Base-by-base conservation (phyloP, 257 asterid species). In the Solanum dulcamara region DNA sequence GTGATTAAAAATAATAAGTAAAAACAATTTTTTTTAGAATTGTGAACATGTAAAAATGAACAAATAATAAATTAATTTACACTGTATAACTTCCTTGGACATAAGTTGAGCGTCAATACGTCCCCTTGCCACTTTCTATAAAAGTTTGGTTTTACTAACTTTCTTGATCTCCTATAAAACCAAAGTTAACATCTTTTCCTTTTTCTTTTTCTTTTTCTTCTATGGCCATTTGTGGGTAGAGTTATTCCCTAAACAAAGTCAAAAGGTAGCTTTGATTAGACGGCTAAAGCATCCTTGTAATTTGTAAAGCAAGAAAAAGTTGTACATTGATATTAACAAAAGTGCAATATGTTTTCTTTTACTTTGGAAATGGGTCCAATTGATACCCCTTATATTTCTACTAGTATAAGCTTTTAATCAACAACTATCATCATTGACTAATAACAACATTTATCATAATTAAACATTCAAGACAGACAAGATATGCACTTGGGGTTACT, bases 251-350 rank as follows among this genome's bases (percentile, higher is more conserved):
- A 46, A 83, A 40, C 35, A 28, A 88, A 92, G 98, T 93, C 95
- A 93, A 95, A 91, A 86, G 92, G 85, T 62, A 37, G 57, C 62
- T 77, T 35, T 40, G 85, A 64, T 77, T 68, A 85, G 87, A 89
- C 89, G 92, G 88, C 90, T 86, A 91, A 92, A 92, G 93, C 87
- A 81, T 84, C 84, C 59, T 90, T 77, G 82, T 77, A 77, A 35
- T 70, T 70, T 86, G 87, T 88, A 91, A 89, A 89, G 89, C 85
- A 92, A 86, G 90, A 88, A 94, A 70, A 93, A 92, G 94, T 85
- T 85, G 55, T 9, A 77, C 80, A 90, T 94, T 87, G 94, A 90
- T 86, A 90, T 84, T 87, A 88, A 90, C 90, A 90, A 94, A 94
- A 95, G 97, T 88, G 48, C 71, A 40, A 75, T 85, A 68, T 86